These are phyloP conservation scores for Nepenthes mirabilis DNA, from an alignment of 148 eudicot genomes.

Conservation along the genomic window DNA sequence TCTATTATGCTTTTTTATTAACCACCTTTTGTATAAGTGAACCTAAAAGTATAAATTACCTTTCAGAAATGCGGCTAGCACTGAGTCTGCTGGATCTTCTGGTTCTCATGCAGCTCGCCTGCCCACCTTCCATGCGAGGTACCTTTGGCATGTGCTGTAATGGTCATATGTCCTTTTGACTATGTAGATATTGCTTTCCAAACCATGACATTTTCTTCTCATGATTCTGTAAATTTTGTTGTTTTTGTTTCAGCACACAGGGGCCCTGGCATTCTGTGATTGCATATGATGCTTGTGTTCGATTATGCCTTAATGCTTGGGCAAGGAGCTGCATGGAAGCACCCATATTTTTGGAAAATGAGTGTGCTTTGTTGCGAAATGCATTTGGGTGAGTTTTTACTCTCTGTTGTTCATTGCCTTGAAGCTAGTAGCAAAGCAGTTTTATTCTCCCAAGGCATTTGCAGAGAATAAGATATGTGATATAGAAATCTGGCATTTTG, in stretches of 20 bases:
- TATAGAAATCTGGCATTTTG: too few relatives aligned
- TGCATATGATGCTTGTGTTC: slow-evolving; percentile 92
- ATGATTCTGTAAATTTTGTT: slow-evolving; percentile 2
- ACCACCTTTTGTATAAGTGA: too few relatives aligned
- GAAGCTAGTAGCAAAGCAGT: too few relatives aligned
- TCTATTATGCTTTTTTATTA: too few relatives aligned
- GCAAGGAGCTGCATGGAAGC: slow-evolving; percentile 92
- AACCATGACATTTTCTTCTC: background rate
- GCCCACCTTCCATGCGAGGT: slow-evolving; percentile 98
- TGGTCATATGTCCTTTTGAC: background rate
- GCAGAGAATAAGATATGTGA: too few relatives aligned
- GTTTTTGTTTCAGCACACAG: slow-evolving; percentile 41
- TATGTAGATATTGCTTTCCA: background rate
- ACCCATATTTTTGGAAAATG: slow-evolving; percentile 80
- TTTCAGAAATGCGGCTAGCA: slow-evolving; percentile 39
- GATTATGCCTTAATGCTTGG: slow-evolving; percentile 98
- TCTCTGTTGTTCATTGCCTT: background rate
- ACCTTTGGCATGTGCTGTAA: slow-evolving; percentile 7
- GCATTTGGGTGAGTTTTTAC: slow-evolving; percentile 62
- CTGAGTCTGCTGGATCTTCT: slow-evolving; percentile 49
- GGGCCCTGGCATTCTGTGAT: slow-evolving; percentile 86
- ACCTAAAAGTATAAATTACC: background rate
- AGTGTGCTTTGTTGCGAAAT: slow-evolving; percentile 64
- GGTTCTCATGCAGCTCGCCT: slow-evolving; percentile 55
- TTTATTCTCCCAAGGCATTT: too few relatives aligned